Conservation (phyloP, 139 green algal genomes). For the Coelastrella sp. region DNA sequence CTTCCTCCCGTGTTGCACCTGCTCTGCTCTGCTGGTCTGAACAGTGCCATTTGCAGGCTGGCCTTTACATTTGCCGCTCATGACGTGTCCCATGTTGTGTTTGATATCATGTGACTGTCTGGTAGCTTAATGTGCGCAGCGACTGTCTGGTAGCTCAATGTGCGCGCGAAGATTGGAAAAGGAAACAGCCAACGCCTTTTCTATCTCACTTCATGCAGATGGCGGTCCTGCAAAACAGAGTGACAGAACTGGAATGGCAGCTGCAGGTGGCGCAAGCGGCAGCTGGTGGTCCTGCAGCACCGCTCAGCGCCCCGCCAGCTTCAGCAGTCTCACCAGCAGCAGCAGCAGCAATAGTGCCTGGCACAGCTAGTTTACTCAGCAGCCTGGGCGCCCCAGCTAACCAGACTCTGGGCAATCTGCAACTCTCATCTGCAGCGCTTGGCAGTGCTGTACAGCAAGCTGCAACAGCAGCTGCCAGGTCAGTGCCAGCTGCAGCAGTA, state of each 20-base stretch:
- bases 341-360: not conserved
- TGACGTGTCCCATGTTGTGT: too few relatives aligned
- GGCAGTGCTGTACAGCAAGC: not conserved
- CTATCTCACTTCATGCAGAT: not conserved
- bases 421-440: not conserved
- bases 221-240: not conserved
- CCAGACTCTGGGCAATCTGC: not conserved
- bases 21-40: not conserved
- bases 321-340: not conserved
- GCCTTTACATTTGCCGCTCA: too few relatives aligned
- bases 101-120: too few relatives aligned
- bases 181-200: not conserved
- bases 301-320: not conserved
- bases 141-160: too few relatives aligned
- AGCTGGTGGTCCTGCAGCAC: not conserved
- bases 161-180: not conserved
- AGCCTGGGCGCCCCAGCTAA: not conserved
- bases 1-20: not conserved
- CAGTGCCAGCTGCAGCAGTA: not conserved
- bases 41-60: too few relatives aligned
- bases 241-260: not conserved
- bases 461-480: not conserved
- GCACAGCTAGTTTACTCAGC: not conserved
- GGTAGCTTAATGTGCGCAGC: too few relatives aligned
- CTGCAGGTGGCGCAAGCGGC: not conserved